A percentile compares a stretch with the other conserved stretches of the same genome.
Evolutionary conservation across 2,329 filamentous ascomycete genomes (phyloP).

Genomic region (Penicillium corylophilum): DNA sequence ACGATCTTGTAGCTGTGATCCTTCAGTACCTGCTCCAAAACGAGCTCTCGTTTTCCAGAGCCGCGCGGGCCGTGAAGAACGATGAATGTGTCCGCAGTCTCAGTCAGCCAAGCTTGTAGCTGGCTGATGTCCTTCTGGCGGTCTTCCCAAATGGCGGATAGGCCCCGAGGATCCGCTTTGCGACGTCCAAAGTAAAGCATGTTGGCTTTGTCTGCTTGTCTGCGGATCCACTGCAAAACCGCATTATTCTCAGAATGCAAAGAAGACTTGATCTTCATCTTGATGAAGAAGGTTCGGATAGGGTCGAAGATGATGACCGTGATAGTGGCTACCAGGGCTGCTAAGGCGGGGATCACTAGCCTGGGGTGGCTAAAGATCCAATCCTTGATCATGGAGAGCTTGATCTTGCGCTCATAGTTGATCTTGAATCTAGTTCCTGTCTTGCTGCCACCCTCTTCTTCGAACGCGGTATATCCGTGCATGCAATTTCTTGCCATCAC

Average conservation of each 20-base stretch:
- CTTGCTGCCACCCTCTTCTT: constrained; percentile 70
- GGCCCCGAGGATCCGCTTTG: constrained; percentile 63
- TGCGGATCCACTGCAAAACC: constrained; percentile 77
- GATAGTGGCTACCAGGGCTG: constrained; percentile 75
- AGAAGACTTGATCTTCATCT: constrained; percentile 76
- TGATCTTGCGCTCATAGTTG: constrained; percentile 77
- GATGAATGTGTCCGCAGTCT: constrained; percentile 87
- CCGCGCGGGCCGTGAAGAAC: constrained; percentile 90
- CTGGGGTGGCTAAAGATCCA: constrained; percentile 85
- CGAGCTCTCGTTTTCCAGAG: constrained; percentile 84
- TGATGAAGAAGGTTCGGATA: constrained; percentile 89
- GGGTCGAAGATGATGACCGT: constrained; percentile 92
- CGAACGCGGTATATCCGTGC: constrained; percentile 74
- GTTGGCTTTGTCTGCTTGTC: constrained; percentile 53
- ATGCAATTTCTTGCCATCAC: constrained; percentile 91
- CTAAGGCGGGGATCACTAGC: constrained; percentile 79
- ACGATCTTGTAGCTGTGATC: constrained; percentile 74
- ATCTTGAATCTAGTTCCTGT: constrained; percentile 74
- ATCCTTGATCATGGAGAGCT: constrained; percentile 76
- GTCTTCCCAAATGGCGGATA: constrained; percentile 84
- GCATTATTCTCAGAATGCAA: constrained; percentile 72
- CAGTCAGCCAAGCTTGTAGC: constrained; percentile 80
- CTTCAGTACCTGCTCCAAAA: constrained; percentile 79
- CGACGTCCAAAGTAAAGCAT: constrained; percentile 43
- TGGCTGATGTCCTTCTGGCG: constrained; percentile 78